A percentile compares a stretch with the other conserved stretches of the same genome.
Conservation (phyloP, 306 rosid species). For the Psophocarpus tetragonolobus region DNA sequence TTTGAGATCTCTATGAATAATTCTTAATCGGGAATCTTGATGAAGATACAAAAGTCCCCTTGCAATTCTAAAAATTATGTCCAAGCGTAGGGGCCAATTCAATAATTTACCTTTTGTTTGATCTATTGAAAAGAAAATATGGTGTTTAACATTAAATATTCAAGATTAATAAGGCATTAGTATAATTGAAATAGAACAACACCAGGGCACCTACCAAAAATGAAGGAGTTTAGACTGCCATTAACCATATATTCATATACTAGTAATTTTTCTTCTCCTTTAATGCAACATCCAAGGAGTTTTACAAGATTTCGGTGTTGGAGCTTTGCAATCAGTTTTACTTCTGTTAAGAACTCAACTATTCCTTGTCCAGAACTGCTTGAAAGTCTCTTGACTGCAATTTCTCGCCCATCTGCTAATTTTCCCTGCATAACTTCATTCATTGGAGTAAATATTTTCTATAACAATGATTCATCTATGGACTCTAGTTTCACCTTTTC, state of each 20-base stretch:
- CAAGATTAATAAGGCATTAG: background rate
- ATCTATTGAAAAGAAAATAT: constrained; percentile 24
- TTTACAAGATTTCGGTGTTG: constrained; percentile 48
- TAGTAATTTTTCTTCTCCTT: constrained; percentile 24
- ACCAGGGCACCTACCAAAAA: constrained; percentile 32
- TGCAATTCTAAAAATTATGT: constrained; percentile 49
- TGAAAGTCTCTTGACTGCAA: constrained; percentile 51
- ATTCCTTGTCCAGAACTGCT: constrained; percentile 30
- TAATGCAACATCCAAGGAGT: constrained; percentile 46
- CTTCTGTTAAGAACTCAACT: constrained; percentile 38
- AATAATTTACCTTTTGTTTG: constrained; percentile 14
- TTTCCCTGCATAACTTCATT: constrained; percentile 29
- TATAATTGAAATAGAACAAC: background rate
- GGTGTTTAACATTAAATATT: background rate
- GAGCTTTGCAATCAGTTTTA: constrained; percentile 37
- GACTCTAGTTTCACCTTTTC: too few relatives aligned
- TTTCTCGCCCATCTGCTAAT: constrained; percentile 27
- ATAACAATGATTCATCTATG: too few relatives aligned
- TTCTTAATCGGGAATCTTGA: constrained; percentile 30
- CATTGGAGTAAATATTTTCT: background rate
- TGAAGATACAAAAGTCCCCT: constrained; percentile 59
- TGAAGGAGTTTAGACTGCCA: constrained; percentile 35
- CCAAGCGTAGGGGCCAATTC: constrained; percentile 50
- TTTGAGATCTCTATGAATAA: constrained; percentile 24
- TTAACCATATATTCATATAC: constrained; percentile 26